Base-by-base conservation (phyloP, 1,284 basidiomycete species). In the Trametes hirsuta region DNA sequence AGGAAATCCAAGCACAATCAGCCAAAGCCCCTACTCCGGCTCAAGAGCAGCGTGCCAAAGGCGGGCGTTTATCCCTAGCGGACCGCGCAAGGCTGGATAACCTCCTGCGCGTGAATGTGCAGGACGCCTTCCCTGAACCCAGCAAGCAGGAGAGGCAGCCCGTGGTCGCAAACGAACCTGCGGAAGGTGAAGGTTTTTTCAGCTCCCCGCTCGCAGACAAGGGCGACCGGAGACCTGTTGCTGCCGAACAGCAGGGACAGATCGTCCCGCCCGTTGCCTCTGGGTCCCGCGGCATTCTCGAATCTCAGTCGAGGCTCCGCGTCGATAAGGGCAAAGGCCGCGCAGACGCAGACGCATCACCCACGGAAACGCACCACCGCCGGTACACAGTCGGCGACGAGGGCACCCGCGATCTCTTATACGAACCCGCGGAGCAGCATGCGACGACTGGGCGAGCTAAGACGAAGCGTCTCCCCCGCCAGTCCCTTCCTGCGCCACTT, bases 291-390 rank as follows among this genome's bases (percentile, higher is more conserved):
- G 24, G 15, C 6, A 45, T 35, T 8, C 12, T 11, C 14, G 24
- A 4, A 9, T 9, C 30, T n/a, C 21, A 22, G 12, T 25, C 11
- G 1, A 8, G n/a, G 30, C 12, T 22, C 0, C 55, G 41, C 6
- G 22, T 49, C 2, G 44, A 61, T 47, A 54, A 61, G 18, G 59
- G 59, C 41, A 61, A 64, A 36, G 47, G 12, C 1, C 59, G 53
- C 6, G 53, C 63, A 8, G 46, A 25, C 6, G 53, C 59, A 8
- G 46, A 25, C 21, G 22, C 14, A 10, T 18, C 36, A 3, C n/a
- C 35, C 15, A 11, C 8, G 10, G 18, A 37, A 2, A 55, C 40
- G 3, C 59, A 54, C 15, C 8, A 53, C 2, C 59, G 63, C 10
- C 35, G 58, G 25, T 35, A 62, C 40, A 64, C 63, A 0, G 40